A percentile compares a stretch with the other conserved stretches of the same genome.
Conservation (phyloP, 306 rosid genomes). For the Casuarina cunninghamiana region DNA sequence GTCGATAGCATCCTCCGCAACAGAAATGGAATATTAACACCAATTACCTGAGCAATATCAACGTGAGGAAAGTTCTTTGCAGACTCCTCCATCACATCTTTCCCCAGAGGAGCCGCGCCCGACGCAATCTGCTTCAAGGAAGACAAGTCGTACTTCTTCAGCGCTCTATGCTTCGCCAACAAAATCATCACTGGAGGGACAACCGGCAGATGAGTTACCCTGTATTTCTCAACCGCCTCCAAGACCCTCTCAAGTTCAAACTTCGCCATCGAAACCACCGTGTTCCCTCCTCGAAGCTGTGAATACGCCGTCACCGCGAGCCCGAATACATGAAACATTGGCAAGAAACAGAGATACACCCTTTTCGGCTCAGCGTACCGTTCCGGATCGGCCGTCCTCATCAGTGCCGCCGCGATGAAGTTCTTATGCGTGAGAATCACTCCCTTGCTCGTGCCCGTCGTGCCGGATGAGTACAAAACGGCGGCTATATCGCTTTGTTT, state of each 20-base stretch:
- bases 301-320: constrained; percentile 27
- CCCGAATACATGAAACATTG: constrained; percentile 50
- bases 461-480: constrained; percentile 54
- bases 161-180: constrained; percentile 26
- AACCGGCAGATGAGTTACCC: constrained; percentile 33
- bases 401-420: constrained; percentile 42
- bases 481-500: constrained; percentile 47
- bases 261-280: constrained; percentile 41
- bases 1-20: no score
- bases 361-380: constrained; percentile 29
- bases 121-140: constrained; percentile 35
- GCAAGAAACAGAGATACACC: constrained; percentile 44
- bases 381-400: constrained; percentile 40
- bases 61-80: constrained; percentile 31
- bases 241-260: constrained; percentile 43
- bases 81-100: constrained; percentile 43
- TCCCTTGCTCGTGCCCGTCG: constrained; percentile 55
- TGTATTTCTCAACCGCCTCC: constrained; percentile 36
- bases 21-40: background rate
- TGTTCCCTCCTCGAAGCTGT: constrained; percentile 46
- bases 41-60: constrained; percentile 38
- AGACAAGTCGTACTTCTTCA: constrained; percentile 39
- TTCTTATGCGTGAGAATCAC: constrained; percentile 49
- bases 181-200: constrained; percentile 48
- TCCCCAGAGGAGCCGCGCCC: constrained; percentile 51